These are phyloP conservation scores for Xylaria arbuscula DNA, from an alignment of 2,329 filamentous ascomycete genomes.

Conservation along the genomic window DNA sequence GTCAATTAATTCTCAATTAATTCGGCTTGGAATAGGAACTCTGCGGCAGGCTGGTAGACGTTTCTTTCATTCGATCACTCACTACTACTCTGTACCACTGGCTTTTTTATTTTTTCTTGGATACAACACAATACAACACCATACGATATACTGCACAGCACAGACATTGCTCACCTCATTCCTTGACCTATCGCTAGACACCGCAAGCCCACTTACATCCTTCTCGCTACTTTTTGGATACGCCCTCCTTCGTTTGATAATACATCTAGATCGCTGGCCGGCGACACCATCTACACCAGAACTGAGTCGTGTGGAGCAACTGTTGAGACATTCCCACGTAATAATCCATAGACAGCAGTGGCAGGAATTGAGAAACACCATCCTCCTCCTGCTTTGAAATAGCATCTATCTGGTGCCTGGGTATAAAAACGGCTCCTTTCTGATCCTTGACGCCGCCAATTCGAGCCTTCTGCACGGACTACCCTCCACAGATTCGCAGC, in stretches of 20 bases:
- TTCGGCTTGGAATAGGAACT: background rate
- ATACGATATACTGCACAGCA: background rate
- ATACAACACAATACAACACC: background rate
- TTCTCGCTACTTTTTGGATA: background rate
- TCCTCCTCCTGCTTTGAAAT: slow-evolving; percentile 9
- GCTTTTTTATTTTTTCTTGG: background rate
- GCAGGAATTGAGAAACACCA: slow-evolving; percentile 15
- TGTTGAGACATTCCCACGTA: slow-evolving; percentile 25
- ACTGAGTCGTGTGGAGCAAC: slow-evolving; percentile 21
- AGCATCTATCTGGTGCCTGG: background rate
- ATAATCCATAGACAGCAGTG: slow-evolving; percentile 18
- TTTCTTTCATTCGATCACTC: slow-evolving; percentile 22
- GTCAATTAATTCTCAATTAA: slow-evolving; percentile 10
- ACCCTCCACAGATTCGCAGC: background rate
- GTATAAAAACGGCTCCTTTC: slow-evolving; percentile 16
- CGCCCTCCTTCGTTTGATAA: slow-evolving; percentile 12
- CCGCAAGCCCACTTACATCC: too few species aligned
- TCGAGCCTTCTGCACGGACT: background rate
- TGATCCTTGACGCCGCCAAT: slow-evolving; percentile 7
- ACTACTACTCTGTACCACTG: background rate
- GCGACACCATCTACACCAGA: slow-evolving; percentile 12
- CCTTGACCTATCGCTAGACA: too few species aligned
- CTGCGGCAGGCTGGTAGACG: slow-evolving; percentile 32
- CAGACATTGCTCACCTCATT: background rate
- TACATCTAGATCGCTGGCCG: slow-evolving; percentile 13